Conservation (phyloP, 371 early-diverging fungal species). For the Rhizopus microsporus region DNA sequence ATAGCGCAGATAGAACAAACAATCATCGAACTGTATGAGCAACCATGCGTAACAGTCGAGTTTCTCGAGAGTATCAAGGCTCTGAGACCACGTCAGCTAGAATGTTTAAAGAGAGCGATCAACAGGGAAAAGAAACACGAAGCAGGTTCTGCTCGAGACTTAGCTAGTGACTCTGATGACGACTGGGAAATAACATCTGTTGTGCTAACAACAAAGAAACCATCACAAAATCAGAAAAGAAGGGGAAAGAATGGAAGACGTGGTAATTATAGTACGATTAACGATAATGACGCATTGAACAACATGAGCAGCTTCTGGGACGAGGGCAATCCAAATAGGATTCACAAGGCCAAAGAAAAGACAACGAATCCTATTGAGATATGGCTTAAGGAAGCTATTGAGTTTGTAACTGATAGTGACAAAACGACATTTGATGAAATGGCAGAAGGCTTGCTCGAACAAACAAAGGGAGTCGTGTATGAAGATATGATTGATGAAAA, state of each 20-base stretch:
- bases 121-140: constrained; percentile 18
- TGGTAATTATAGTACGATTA: neutral
- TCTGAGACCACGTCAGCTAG: constrained; percentile 40
- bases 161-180: constrained; percentile 36
- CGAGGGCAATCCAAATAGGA: constrained; percentile 35
- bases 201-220: constrained; percentile 1
- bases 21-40: constrained; percentile 48
- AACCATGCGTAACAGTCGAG: constrained; percentile 52
- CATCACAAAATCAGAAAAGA: constrained; percentile 6
- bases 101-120: constrained; percentile 32
- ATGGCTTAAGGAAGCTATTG: constrained; percentile 50
- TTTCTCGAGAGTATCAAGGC: constrained; percentile 35
- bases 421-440: constrained; percentile 21
- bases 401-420: constrained; percentile 21
- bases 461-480: constrained; percentile 34
- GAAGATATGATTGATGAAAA: constrained; percentile 44
- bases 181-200: constrained; percentile 41
- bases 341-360: constrained; percentile 11
- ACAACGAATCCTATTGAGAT: constrained; percentile 40
- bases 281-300: neutral
- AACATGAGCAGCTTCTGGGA: constrained; percentile 18
- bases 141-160: constrained; percentile 9
- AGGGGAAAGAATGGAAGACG: neutral
- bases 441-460: constrained; percentile 34
- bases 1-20: constrained; percentile 33